phyloP scores from a whole-genome alignment of 257 asterid species.

The Phtheirospermum japonicum region DNA sequence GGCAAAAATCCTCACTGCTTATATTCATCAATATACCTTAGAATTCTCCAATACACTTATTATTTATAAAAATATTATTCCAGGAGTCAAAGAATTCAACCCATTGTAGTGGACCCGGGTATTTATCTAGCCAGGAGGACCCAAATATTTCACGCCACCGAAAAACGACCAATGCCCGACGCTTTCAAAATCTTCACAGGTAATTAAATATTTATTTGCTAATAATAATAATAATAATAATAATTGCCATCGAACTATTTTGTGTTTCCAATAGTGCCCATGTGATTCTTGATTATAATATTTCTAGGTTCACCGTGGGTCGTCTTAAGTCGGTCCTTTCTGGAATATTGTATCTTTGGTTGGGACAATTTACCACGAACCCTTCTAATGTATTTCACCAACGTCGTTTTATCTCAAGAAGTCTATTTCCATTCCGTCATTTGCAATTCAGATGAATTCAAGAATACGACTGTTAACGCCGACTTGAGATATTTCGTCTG shows the following conservation, averaged over 20 bases:
- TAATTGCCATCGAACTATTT: background rate
- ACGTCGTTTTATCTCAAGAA: conserved; percentile 73
- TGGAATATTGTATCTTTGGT: conserved; percentile 81
- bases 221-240: background rate
- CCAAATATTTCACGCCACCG: conserved; percentile 85
- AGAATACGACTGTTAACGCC: conserved; percentile 73
- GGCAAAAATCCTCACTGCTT: conserved; percentile 56
- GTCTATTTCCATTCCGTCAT: conserved; percentile 87
- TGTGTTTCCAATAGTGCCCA: background rate
- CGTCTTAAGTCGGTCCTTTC: conserved; percentile 76
- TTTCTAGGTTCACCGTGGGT: conserved; percentile 96
- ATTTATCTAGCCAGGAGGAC: conserved; percentile 82
- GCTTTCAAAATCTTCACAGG: conserved; percentile 91
- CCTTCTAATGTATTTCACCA: conserved; percentile 78
- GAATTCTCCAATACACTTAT: conserved; percentile 16
- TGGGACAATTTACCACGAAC: conserved; percentile 99
- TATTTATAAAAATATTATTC: conserved; percentile 29
- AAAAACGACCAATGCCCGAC: conserved; percentile 89
- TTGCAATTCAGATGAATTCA: conserved; percentile 78
- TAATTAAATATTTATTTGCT: conserved; percentile 17
- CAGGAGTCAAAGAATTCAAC: conserved; percentile 79
- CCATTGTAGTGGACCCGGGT: conserved; percentile 95
- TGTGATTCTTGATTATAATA: background rate
- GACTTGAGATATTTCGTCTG: conserved; percentile 87
- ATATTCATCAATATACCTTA: conserved; percentile 2